Percentiles rank a stretch among this genome's conserved stretches.
Conservation (phyloP, 805 yeast species). For the Ogataea corticis region DNA sequence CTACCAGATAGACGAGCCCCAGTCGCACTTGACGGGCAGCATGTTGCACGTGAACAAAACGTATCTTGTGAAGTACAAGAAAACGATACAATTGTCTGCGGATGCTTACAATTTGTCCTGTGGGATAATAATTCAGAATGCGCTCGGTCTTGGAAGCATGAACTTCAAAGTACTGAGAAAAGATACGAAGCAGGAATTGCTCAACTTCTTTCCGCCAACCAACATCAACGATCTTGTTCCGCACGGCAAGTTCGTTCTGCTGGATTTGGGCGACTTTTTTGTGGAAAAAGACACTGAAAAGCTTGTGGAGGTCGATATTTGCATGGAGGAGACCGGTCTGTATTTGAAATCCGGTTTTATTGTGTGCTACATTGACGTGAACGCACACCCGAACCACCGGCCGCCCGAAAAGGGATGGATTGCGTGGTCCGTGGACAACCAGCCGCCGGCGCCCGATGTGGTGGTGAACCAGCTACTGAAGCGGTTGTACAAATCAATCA, state of each 20-base stretch:
- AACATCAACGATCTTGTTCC: conserved; percentile 61
- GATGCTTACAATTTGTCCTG: conserved; percentile 52
- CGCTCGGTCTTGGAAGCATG: conserved; percentile 59
- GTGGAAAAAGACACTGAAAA: conserved; percentile 18
- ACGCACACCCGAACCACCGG: conserved; percentile 28
- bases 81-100: conserved; percentile 46
- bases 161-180: conserved; percentile 47
- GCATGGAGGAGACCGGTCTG: conserved; percentile 58
- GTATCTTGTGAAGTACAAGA: conserved; percentile 47
- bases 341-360: conserved; percentile 53
- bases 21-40: conserved; percentile 35
- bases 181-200: conserved; percentile 30
- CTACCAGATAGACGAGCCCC: conserved; percentile 47
- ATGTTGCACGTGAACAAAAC: conserved; percentile 51
- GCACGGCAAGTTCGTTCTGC: conserved; percentile 46
- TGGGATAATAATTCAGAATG: conserved; percentile 53
- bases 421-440: conserved; percentile 36
- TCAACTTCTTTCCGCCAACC: conserved; percentile 55
- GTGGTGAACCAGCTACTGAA: conserved; percentile 48
- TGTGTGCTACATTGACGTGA: conserved; percentile 37
- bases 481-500: conserved; percentile 47
- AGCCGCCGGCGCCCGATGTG: conserved; percentile 32
- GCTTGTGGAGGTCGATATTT: conserved; percentile 40
- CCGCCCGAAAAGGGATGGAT: conserved; percentile 24
- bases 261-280: conserved; percentile 51